Evolutionary conservation across 768 basidiomycete genomes (phyloP), one percentile per base, ranked within the genome.

Genomic region (Trametes villosa): DNA sequence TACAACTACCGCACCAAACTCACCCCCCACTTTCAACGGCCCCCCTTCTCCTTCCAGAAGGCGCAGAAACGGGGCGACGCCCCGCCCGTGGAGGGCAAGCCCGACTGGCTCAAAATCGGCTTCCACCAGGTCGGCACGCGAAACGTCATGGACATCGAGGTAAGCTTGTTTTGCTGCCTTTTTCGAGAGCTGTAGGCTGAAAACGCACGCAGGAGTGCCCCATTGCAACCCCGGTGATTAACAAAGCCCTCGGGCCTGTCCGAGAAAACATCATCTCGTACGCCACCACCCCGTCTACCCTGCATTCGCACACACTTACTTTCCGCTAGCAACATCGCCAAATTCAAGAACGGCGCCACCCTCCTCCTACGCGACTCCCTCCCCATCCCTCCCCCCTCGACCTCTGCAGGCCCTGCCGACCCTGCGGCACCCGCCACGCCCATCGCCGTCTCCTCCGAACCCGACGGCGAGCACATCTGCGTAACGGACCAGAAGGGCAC

Each of bases 1-100:
- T 98, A 96, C 71, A 85, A 82, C 52, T 99, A 99, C 72, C 86
- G 96, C 31, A 99, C 97, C 2, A 99, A 99, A 76, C 87, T 99
- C 53, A 98, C 97, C 0, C 97, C 97, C 0, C 97, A 99, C 72
- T 98, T 98, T 62, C 92, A 95, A 24, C 83, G 87, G 0, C 87
- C 94, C 0, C 82, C 84, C 1, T 85, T 80, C 55, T 67, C 70
- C 31, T 48, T 64, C 15, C 68, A 65, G 53, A 76, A 71, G 48
- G 68, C 72, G 38, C 52, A 50, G 17, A 63, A 59, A 22, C 62
- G 54, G 65, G 69, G 18, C 13, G 54, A 58, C 13, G 48, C 62
- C 3, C 49, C 58, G 0, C 24, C 38, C 1, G 42, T 57, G 6
- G 67, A 66, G 17, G 51, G 42, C 26, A 61, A 50, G n/a, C 86